These are phyloP conservation scores for Geoglossum cookeanum DNA, from an alignment of 2,329 filamentous ascomycete species.

Conservation along the genomic window DNA sequence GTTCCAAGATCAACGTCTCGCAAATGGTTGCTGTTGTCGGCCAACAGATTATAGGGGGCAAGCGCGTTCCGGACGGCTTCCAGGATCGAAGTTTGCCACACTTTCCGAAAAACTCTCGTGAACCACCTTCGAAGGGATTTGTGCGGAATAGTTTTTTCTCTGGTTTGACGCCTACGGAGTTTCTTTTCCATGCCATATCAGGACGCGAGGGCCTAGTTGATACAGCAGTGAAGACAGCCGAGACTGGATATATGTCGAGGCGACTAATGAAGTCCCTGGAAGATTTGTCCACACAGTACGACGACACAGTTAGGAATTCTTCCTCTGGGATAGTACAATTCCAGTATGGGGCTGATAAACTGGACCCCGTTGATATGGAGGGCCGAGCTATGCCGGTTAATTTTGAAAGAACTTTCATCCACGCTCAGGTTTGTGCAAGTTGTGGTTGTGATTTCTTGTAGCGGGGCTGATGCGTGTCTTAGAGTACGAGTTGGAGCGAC, in stretches of 20 bases:
- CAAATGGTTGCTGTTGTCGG: conserved; percentile 97
- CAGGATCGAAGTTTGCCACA: conserved; percentile 89
- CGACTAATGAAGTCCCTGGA: conserved; percentile 95
- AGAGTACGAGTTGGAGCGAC: conserved; percentile 62
- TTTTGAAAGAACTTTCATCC: conserved; percentile 78
- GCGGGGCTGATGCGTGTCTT: conserved; percentile 15
- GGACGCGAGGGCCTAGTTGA: conserved; percentile 96
- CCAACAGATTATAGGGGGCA: conserved; percentile 89
- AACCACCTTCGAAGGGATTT: conserved; percentile 92
- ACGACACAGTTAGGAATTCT: conserved; percentile 85
- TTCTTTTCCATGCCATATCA: conserved; percentile 95
- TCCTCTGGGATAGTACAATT: conserved; percentile 83
- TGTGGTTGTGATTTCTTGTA: neutral
- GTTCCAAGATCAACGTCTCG: conserved; percentile 92
- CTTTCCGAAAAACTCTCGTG: conserved; percentile 80
- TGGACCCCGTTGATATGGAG: conserved; percentile 97
- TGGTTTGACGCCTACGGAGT: conserved; percentile 75
- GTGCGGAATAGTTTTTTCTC: conserved; percentile 95
- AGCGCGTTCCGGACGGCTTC: conserved; percentile 88
- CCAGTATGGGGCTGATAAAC: conserved; percentile 86
- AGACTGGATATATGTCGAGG: conserved; percentile 98
- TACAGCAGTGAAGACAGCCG: conserved; percentile 95
- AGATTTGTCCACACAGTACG: conserved; percentile 83
- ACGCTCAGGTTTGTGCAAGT: conserved; percentile 29
- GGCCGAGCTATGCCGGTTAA: conserved; percentile 81